These are phyloP conservation scores for Orychophragmus violaceus DNA, from an alignment of 345 rosid species.

Conservation along the genomic window DNA sequence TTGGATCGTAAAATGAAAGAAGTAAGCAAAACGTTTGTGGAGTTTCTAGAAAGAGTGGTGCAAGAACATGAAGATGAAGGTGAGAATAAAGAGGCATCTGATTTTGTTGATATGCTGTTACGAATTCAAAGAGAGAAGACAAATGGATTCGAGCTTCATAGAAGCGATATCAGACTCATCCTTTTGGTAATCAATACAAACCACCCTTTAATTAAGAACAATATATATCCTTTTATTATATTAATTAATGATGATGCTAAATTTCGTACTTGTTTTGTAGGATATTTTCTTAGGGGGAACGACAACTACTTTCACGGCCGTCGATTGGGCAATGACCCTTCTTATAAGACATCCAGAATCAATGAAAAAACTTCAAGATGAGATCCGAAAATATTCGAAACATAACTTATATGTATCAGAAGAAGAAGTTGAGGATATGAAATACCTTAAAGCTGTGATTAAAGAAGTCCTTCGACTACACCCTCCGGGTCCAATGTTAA, in stretches of 20 bases:
- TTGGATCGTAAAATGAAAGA: slow-evolving; percentile 2
- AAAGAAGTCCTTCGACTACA: slow-evolving; percentile 30
- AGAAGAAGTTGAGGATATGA: slow-evolving; percentile 22
- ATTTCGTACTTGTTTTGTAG: slow-evolving; percentile 2
- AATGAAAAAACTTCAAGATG: slow-evolving; percentile 29
- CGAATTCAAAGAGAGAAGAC: slow-evolving; percentile 27
- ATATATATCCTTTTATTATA: too few species aligned
- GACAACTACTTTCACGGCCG: slow-evolving; percentile 10
- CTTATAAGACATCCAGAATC: slow-evolving; percentile 28
- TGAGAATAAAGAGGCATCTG: neutral
- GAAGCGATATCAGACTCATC: slow-evolving; percentile 31
- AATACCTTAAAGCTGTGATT: slow-evolving; percentile 31
- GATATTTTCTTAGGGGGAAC: slow-evolving; percentile 35
- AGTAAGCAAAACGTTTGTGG: slow-evolving; percentile 23
- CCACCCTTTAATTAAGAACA: too few species aligned
- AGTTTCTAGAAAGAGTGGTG: slow-evolving; percentile 20
- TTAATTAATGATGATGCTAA: too few species aligned
- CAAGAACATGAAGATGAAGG: slow-evolving; percentile 10
- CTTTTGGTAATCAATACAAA: slow-evolving; percentile 30
- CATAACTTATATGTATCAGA: slow-evolving; percentile 2
- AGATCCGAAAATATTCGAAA: neutral
- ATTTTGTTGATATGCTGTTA: slow-evolving; percentile 14
- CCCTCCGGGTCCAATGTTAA: slow-evolving; percentile 32
- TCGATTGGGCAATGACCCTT: slow-evolving; percentile 39
- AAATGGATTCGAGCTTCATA: slow-evolving; percentile 18